Base-by-base conservation (phyloP, 441 rosid species). In the Omphalea diandra region DNA sequence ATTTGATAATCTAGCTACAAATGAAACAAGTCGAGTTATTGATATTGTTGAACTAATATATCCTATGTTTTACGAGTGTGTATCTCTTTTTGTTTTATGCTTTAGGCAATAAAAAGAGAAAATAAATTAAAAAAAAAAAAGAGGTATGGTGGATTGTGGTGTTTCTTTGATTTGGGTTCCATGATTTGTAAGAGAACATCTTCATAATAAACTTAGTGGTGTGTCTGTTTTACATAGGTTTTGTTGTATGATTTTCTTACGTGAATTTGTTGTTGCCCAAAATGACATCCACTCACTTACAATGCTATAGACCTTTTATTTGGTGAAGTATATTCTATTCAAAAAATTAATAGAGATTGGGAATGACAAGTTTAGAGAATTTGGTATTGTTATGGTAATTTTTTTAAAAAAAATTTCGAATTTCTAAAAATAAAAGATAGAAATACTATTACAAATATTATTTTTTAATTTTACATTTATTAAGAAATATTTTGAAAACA, bases 11-110 rank as follows among this genome's bases (percentile, higher is more conserved):
- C 57, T 18, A 17, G 11, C 26, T 5, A 15, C 47, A 27, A 33
- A 11, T 36, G 31, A 29, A 55, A 68, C 2, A 20, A 29, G 29
- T 41, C 40, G 41, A 68, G 62, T 41, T 1, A 26, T 55, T 41
- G 27, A 69, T 29, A 20, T 17, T 20, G 38, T 54, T 41, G 56
- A 67, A 27, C 38, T 29, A 31, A 41, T 68, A n/a, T n/a, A n/a
- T 18, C 17, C 33, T 14, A 2, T 10, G 5, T 50, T 9, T 33
- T 22, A 9, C 5, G 7, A 20, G 3, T 32, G 20, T 7, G 47
- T 10, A 63, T 26, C 22, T 15, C 15, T 44, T 63, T 38, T 63
- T 12, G 12, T 44, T 63, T 43, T 46, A 29, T 46, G 55, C 11
- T 27, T 14, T 15, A 33, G 41, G n/a, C 6, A 27, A 18, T 6